A percentile compares a stretch with the other conserved stretches of the same genome.
phyloP scores from a whole-genome alignment of 179 eudicot genomes.

The Beta lomatogona region DNA sequence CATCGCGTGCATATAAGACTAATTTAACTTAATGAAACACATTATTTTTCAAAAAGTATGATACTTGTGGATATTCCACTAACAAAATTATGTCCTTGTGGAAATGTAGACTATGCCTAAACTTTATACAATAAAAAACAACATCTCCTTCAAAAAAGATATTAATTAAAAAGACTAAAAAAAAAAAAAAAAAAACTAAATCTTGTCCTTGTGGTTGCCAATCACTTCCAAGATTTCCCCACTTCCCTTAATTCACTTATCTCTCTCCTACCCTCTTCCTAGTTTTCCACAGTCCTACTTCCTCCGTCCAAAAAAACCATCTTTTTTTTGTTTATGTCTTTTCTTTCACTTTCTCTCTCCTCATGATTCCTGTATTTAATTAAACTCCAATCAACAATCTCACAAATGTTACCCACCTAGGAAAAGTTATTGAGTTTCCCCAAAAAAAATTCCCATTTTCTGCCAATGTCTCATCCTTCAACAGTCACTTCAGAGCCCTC shows the following conservation, averaged over 20 bases:
- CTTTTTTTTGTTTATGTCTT: background rate
- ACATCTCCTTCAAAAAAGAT: background rate
- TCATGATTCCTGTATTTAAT: slow-evolving; percentile 6
- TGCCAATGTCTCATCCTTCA: slow-evolving; percentile 52
- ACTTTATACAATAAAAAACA: too few species aligned
- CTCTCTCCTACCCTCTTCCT: background rate
- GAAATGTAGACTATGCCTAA: too few species aligned
- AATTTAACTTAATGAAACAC: too few species aligned
- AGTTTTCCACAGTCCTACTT: slow-evolving; percentile 3
- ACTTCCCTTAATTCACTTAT: background rate
- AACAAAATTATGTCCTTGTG: too few species aligned
- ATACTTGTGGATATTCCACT: too few species aligned
- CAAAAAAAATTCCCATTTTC: background rate
- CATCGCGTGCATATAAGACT: too few species aligned
- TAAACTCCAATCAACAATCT: background rate
- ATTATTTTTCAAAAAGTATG: too few species aligned
- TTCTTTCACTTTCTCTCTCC: background rate
- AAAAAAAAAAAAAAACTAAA: slow-evolving; percentile 4
- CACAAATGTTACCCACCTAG: slow-evolving; percentile 12
- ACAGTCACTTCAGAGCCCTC: slow-evolving; percentile 51
- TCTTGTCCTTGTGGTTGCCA: slow-evolving; percentile 34
- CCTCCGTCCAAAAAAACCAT: slow-evolving; percentile 29
- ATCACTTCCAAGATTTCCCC: slow-evolving; percentile 31
- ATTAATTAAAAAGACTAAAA: background rate
- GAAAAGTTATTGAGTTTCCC: background rate